Evolutionary conservation across 805 yeast species (phyloP).

Genomic region (Cyberlindnera mississippiensis): DNA sequence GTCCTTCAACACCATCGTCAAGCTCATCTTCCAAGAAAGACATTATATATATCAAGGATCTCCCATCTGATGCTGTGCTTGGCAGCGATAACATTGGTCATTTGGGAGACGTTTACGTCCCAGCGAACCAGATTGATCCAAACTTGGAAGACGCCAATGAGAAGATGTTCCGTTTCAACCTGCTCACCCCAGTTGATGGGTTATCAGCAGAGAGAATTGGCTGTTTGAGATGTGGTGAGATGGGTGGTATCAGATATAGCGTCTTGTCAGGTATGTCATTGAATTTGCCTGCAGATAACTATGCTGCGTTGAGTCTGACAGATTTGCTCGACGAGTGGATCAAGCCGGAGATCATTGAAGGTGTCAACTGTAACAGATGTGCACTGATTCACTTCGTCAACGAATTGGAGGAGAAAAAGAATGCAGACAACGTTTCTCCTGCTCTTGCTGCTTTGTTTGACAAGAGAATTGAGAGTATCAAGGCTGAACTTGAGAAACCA

Average conservation of each 20-base stretch:
- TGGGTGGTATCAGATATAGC: conserved; percentile 85
- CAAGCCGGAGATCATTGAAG: conserved; percentile 81
- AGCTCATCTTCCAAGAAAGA: conserved; percentile 18
- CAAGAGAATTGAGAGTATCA: conserved; percentile 45
- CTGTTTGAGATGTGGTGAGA: conserved; percentile 87
- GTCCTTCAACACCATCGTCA: conserved; percentile 8
- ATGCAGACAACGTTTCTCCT: conserved; percentile 22
- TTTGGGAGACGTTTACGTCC: conserved; percentile 65
- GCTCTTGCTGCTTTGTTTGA: conserved; percentile 33
- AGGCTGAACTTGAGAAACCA: conserved; percentile 53
- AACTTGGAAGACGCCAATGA: conserved; percentile 41
- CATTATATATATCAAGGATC: conserved; percentile 26
- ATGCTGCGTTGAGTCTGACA: conserved; percentile 41
- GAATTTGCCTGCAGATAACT: conserved; percentile 53
- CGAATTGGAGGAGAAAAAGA: conserved; percentile 37
- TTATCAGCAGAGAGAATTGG: conserved; percentile 85
- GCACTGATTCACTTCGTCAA: conserved; percentile 60
- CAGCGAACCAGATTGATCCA: conserved; percentile 76
- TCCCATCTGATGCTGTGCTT: conserved; percentile 34
- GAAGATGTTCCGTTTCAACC: conserved; percentile 47
- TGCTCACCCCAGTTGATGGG: conserved; percentile 91
- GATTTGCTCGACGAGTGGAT: conserved; percentile 63
- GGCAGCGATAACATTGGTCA: conserved; percentile 47
- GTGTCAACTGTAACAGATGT: conserved; percentile 93
- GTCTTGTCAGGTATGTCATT: conserved; percentile 71